Conservation (phyloP, 345 rosid genomes). For the Aquilaria yunnanensis region DNA sequence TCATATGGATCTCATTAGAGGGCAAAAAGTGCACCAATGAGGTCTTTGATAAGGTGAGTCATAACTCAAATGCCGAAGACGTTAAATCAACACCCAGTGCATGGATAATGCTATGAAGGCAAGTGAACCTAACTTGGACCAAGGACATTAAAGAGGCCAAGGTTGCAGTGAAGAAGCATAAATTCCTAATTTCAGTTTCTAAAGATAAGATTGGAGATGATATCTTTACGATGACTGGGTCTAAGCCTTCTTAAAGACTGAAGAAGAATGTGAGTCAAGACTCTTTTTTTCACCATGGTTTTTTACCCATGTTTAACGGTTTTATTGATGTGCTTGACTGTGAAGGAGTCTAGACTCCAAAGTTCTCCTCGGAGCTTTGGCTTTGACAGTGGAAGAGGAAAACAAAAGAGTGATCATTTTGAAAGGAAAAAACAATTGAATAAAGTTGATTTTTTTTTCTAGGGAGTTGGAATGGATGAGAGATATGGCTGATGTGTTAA, state of each 20-base stretch:
- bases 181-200: slow-evolving; percentile 47
- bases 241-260: slow-evolving; percentile 61
- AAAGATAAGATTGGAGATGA: slow-evolving; percentile 77
- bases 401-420: too few relatives aligned
- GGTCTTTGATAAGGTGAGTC: slow-evolving; percentile 26
- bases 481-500: too few relatives aligned
- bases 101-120: slow-evolving; percentile 38
- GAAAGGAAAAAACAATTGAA: too few relatives aligned
- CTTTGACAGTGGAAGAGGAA: too few relatives aligned
- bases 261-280: slow-evolving; percentile 45
- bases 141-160: slow-evolving; percentile 26
- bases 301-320: not conserved
- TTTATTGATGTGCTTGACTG: too few relatives aligned
- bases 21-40: slow-evolving; percentile 17
- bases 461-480: too few relatives aligned
- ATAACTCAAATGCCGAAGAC: slow-evolving; percentile 31
- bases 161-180: slow-evolving; percentile 32
- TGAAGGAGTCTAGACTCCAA: too few relatives aligned
- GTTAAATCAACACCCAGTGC: slow-evolving; percentile 36
- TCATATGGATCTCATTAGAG: slow-evolving; percentile 40
- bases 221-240: slow-evolving; percentile 57
- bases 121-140: slow-evolving; percentile 20
- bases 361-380: too few relatives aligned
- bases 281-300: not conserved
- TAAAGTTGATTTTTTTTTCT: too few relatives aligned